Base-by-base conservation (phyloP, 2,329 filamentous ascomycete species). In the Ophiostoma ips region DNA sequence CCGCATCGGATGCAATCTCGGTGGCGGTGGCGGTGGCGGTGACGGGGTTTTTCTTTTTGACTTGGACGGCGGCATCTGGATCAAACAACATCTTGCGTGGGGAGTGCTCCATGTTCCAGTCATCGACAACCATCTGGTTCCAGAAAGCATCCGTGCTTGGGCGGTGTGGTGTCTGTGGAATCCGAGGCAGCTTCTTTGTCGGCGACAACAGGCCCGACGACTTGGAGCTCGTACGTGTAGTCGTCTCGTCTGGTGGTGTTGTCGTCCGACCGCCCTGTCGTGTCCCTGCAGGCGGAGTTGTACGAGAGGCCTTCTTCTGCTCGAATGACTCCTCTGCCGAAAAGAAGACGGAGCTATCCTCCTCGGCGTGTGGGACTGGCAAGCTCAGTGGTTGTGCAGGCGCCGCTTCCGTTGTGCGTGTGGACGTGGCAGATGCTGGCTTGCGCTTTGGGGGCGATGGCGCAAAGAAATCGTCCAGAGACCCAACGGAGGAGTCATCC, bases 51-150 rank as follows among this genome's bases (percentile, higher is more conserved):
- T 31, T 44, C 24, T 24, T 46, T 16, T 18, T 50, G n/a, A n/a
- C 16, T 53, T 54, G 35, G 28, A n/a, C n/a, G n/a, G n/a, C 11
- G 19, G 50, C 21, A 24, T 57, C 52, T 1, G 59, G 55, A 6
- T 52, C 48, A 38, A 64, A 64, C 0, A 64, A 52, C 28, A 64
- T 55, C 40, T 64, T 64, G 3, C 55, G 56, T 4, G 63, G 63
- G 1, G 63, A 64, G 59, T 80, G 73, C 49, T 76, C 67, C 41
- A 81, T 78, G 53, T 81, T 79, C 77, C 78, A 83, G 40, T 77
- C 72, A 56, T 82, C 75, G 21, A 79, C 68, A 15, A 75, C 62
- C 12, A 74, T 72, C 53, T 75, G 72, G 48, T 68, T 68, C 79
- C 79, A 83, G 58, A 81, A 82, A 7, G 66, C 66, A 53, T 81